phyloP scores from a whole-genome alignment of 108 stramenopile species.

The Cyclotella cryptica region DNA sequence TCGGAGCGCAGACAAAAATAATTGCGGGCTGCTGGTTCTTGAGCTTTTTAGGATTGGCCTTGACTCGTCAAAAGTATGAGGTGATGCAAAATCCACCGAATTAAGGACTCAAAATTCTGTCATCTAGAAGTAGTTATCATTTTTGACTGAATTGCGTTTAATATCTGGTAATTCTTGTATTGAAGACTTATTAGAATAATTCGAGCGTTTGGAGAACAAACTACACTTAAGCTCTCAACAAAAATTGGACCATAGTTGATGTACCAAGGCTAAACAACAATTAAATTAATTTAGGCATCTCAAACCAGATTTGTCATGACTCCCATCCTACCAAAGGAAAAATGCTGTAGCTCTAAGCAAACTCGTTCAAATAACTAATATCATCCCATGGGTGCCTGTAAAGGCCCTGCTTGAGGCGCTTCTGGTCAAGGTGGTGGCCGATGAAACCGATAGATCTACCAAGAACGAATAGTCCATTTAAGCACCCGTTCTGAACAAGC shows the following conservation, averaged over 20 bases:
- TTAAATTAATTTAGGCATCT: too few species aligned
- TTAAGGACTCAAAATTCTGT: not conserved
- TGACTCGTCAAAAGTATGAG: slow-evolving; percentile 76
- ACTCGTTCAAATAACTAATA: slow-evolving; percentile 74
- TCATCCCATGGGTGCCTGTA: slow-evolving; percentile 95
- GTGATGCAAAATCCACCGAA: slow-evolving; percentile 55
- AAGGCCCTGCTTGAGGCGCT: slow-evolving; percentile 90
- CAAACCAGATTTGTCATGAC: too few species aligned
- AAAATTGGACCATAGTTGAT: too few species aligned
- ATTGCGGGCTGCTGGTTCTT: slow-evolving; percentile 72
- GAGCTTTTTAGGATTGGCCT: slow-evolving; percentile 72
- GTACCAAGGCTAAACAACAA: too few species aligned
- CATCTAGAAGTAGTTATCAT: too few species aligned
- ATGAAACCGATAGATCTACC: slow-evolving; percentile 91
- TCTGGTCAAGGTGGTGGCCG: slow-evolving; percentile 93
- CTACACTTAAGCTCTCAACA: too few species aligned
- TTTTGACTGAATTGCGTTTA: not conserved
- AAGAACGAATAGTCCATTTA: slow-evolving; percentile 92
- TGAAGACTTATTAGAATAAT: too few species aligned
- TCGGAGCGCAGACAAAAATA: slow-evolving; percentile 70
- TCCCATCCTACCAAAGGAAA: too few species aligned
- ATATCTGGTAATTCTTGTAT: not conserved
- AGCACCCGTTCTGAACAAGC: slow-evolving; percentile 84
- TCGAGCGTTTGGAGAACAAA: too few species aligned
- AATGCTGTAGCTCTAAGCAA: not conserved